These are phyloP conservation scores for Populus deltoides DNA, from an alignment of 345 rosid species.

Conservation along the genomic window DNA sequence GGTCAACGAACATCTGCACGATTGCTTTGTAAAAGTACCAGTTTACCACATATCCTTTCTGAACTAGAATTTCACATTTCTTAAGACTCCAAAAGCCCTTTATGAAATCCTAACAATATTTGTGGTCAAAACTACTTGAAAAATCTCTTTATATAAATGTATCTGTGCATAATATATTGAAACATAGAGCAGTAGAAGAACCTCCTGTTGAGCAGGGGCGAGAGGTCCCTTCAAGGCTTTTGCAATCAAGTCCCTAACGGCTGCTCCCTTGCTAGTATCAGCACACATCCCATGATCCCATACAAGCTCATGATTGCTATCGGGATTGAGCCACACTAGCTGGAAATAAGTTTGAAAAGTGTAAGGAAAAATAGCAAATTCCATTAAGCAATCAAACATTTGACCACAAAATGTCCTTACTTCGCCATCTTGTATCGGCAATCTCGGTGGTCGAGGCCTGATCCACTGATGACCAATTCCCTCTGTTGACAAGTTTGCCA, in stretches of 20 bases:
- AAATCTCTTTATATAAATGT: background rate
- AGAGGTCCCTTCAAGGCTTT: slow-evolving; percentile 84
- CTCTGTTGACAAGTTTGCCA: slow-evolving; percentile 48
- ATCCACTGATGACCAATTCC: slow-evolving; percentile 72
- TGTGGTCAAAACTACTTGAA: background rate
- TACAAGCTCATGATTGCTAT: slow-evolving; percentile 89
- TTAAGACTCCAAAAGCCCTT: background rate
- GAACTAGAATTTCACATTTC: background rate
- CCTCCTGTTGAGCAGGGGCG: slow-evolving; percentile 81
- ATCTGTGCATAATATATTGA: background rate
- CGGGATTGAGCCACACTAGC: slow-evolving; percentile 93
- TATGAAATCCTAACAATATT: background rate
- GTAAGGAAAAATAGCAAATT: slow-evolving; percentile 11
- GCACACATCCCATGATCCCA: slow-evolving; percentile 99
- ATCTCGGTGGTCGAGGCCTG: slow-evolving; percentile 83
- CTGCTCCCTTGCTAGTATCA: slow-evolving; percentile 92
- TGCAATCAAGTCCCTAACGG: slow-evolving; percentile 76
- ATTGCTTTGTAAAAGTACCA: background rate
- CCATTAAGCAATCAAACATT: slow-evolving; percentile 10
- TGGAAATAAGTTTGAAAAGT: slow-evolving; percentile 29
- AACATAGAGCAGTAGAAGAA: slow-evolving; percentile 12
- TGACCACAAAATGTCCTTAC: slow-evolving; percentile 25
- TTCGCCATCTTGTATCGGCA: slow-evolving; percentile 79
- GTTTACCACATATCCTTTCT: background rate
- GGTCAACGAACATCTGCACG: background rate